Conservation (phyloP, 2,329 filamentous ascomycete genomes). For the Endothia cerciana region DNA sequence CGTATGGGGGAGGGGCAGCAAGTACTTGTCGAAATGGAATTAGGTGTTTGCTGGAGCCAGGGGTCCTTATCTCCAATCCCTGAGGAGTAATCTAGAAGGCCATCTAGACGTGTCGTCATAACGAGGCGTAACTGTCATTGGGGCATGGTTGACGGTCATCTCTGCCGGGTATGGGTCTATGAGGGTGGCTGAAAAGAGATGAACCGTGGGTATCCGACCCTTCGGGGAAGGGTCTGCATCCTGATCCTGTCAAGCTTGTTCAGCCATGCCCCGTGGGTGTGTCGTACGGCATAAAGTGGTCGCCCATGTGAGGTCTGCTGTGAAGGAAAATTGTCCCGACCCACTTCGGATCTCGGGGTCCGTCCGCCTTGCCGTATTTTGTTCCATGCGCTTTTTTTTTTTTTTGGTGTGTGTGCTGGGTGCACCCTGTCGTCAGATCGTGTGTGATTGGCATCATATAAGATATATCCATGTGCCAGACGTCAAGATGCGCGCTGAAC, state of each 20-base stretch:
- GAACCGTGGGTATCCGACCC: constrained; percentile 22
- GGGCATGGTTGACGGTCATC: constrained; percentile 27
- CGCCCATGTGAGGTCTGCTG: constrained; percentile 29
- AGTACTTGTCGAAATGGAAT: constrained; percentile 11
- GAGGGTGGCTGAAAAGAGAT: constrained; percentile 24
- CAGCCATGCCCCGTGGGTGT: constrained; percentile 29
- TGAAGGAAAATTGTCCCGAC: constrained; percentile 25
- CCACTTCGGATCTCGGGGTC: constrained; percentile 20
- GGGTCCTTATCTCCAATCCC: constrained; percentile 21
- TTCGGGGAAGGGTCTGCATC: constrained; percentile 18
- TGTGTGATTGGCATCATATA: constrained; percentile 23
- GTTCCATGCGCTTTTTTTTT: constrained; percentile 6
- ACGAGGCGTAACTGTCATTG: constrained; percentile 30
- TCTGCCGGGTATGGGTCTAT: constrained; percentile 26
- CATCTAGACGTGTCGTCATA: constrained; percentile 31
- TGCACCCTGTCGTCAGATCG: constrained; percentile 28
- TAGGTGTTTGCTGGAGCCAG: constrained; percentile 24
- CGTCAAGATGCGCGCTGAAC: constrained; percentile 22
- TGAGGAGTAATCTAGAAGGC: constrained; percentile 28
- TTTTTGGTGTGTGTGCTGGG: constrained; percentile 9
- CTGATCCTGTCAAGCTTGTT: constrained; percentile 30
- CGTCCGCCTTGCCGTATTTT: constrained; percentile 15
- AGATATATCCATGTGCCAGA: constrained; percentile 16
- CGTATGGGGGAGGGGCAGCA: constrained; percentile 4
- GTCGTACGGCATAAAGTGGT: constrained; percentile 32